Evolutionary conservation across 306 rosid genomes (phyloP), one percentile per base, ranked within the genome.

Genomic region (Cucurbita maxima): DNA sequence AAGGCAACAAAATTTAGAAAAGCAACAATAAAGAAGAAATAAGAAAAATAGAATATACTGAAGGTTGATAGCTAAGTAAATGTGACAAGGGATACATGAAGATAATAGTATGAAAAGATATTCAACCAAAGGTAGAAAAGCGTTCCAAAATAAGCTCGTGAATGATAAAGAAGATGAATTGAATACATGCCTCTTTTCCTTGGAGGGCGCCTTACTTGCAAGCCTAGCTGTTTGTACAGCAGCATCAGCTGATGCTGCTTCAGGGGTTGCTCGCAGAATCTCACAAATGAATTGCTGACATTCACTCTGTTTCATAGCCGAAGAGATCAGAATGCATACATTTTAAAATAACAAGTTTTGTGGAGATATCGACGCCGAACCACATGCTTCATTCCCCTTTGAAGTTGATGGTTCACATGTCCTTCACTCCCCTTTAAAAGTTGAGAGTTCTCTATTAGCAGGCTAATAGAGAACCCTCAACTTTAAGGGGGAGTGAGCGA

Each of bases 231-330:
- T 95, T 84, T 95, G 99, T 76, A 89, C 96, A 50, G 96, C 96
- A 84, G 99, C 97, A 85, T 95, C 97, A 10, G 97, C 97, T 57
- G 97, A 89, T 69, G 99, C 96, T 76, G 97, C 99, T 85, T 95
- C 99, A 48, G 97, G 99, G 79, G 99, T 95, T 76, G 99, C 96
- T 73, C 99, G 97, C 78, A 95, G 84, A 80, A 95, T 87, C 84
- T 95, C 99, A 81, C 99, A 95, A 81, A 95, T 84, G 74, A 95
- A 93, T 85, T 95, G 99, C 83, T 95, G 99, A 86, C 99, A 95
- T 84, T 91, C 99, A 81, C 99, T 95, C 99, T 95, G 62, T 18
- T 51, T 74, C 75, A 76, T 51, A 82, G 11, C 47, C 58, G 56
- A 72, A 58, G 77, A 79, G 25, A 50, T 30, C 8, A 50, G 75